Base-by-base conservation (phyloP, 352 stramenopile species). In the Pythium utonaiense region DNA sequence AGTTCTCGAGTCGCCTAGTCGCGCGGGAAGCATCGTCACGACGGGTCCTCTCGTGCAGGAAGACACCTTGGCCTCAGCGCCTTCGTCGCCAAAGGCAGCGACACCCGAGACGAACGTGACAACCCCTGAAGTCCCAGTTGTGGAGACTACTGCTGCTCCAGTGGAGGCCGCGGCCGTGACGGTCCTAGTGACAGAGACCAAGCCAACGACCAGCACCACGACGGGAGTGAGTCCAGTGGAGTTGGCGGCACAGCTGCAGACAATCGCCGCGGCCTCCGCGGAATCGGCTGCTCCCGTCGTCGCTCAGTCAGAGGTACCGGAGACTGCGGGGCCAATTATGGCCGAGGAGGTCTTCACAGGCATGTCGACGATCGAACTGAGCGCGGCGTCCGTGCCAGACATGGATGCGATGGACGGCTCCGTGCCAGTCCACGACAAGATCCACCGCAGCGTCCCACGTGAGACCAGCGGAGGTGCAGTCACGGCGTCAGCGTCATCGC, bases 1-100 rank as follows among this genome's bases (percentile, higher is more conserved):
- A 3, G 71, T 85, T 17, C 63, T 75, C 22, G 72, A 82, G 27
- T 67, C 73, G 40, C 60, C 73, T 30, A 89, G 75, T 33, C 79
- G 77, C 1, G 71, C 71, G 6, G 71, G 63, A 14, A 78, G 67
- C 40, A 56, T 80, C 21, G 68, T 53, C 62, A 59, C 53, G 21
- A 25, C 25, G 14, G 53, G 53, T 5, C 28, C 50, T 19, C 30
- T 68, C n/a, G 40, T 57, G 28, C 12, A 17, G 24, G 53, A 67
- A 12, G 40, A 54, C 27, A 19, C 52, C 1, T 9, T 36, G 19
- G 49, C 40, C 2, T 56, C 48, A 12, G 27, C 36, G 17, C 40
- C 41, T 3, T 36, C 48, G 41, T 65, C 58, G 19, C 57, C 57
- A 22, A 57, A 38, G 22, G 58, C 33, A 6, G 45, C 40, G 14